phyloP scores from a whole-genome alignment of 257 asterid species.

The Gentiana dahurica region DNA sequence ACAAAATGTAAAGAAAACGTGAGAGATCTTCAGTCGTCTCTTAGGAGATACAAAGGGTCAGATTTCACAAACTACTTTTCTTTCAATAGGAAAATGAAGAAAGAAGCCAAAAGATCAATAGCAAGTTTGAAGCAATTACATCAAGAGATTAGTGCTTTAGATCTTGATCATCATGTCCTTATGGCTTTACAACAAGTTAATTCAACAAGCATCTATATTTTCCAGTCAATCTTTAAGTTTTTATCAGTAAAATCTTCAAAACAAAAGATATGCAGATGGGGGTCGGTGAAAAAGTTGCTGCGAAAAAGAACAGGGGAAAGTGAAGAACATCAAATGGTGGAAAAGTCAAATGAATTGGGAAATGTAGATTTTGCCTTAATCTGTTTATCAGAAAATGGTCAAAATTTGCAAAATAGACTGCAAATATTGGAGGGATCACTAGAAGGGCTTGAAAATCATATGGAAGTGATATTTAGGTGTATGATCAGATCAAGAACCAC shows the following conservation, averaged over 20 bases:
- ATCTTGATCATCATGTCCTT: conserved; percentile 15
- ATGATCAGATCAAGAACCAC: conserved; percentile 18
- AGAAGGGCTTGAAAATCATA: conserved; percentile 15
- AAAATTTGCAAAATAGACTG: conserved; percentile 13
- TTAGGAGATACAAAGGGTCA: conserved; percentile 16
- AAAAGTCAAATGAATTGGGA: conserved; percentile 14
- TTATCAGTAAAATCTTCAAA: conserved; percentile 20
- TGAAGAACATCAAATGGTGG: conserved; percentile 8
- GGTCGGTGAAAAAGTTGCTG: conserved; percentile 21
- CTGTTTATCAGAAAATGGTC: conserved; percentile 9
- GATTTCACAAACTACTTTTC: conserved; percentile 10
- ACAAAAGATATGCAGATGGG: conserved; percentile 17
- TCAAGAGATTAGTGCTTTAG: conserved; percentile 8
- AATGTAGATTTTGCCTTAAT: conserved; percentile 9
- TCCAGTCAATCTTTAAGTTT: conserved; percentile 13
- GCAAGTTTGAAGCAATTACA: no score
- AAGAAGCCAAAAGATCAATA: no score
- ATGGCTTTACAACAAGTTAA: conserved; percentile 14
- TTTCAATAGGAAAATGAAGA: conserved; percentile 9
- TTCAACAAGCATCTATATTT: conserved; percentile 7
- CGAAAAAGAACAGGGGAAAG: conserved; percentile 10
- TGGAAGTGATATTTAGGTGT: conserved; percentile 22
- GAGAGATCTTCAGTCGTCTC: conserved; percentile 15
- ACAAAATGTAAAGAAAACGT: conserved; percentile 16
- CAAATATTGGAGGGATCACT: conserved; percentile 12